Evolutionary conservation across 1,284 basidiomycete species (phyloP).

Genomic region (Wolfiporia cocos): DNA sequence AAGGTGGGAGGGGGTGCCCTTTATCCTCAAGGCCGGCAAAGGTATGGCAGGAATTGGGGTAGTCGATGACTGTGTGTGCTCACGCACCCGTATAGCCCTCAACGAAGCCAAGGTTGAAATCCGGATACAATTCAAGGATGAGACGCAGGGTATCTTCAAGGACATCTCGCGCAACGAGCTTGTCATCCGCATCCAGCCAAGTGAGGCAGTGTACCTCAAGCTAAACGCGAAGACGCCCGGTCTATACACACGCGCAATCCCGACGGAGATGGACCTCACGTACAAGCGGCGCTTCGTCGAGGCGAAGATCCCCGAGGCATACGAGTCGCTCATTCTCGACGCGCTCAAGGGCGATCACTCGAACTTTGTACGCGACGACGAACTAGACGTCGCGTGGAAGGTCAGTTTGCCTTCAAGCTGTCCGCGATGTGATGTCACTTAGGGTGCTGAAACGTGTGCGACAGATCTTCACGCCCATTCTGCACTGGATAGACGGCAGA

Average conservation of each 20-base stretch:
- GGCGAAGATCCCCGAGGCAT: slow-evolving; percentile 88
- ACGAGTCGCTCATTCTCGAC: slow-evolving; percentile 89
- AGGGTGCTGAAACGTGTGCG: not conserved
- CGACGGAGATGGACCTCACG: slow-evolving; percentile 94
- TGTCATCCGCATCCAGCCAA: slow-evolving; percentile 92
- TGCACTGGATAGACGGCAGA: slow-evolving; percentile 90
- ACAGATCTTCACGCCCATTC: slow-evolving; percentile 90
- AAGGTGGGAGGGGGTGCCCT: slow-evolving; percentile 95
- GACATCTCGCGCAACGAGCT: slow-evolving; percentile 93
- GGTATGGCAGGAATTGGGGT: slow-evolving; percentile 42
- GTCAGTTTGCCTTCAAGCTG: slow-evolving; percentile 32
- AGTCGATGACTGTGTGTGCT: not conserved
- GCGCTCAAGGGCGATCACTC: slow-evolving; percentile 86
- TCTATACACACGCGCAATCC: slow-evolving; percentile 82
- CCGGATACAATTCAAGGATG: slow-evolving; percentile 95
- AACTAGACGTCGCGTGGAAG: slow-evolving; percentile 95
- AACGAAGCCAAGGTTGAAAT: slow-evolving; percentile 98
- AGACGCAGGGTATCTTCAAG: slow-evolving; percentile 92
- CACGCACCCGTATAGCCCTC: slow-evolving; percentile 50
- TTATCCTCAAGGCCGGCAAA: slow-evolving; percentile 96
- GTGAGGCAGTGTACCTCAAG: slow-evolving; percentile 93
- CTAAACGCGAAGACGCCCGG: slow-evolving; percentile 93
- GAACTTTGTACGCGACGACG: slow-evolving; percentile 93
- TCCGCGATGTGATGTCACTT: not conserved
- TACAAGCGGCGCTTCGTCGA: slow-evolving; percentile 93